Percentiles rank a stretch among this genome's conserved stretches.
phyloP scores from a whole-genome alignment of 2,329 filamentous ascomycete genomes.

The Ophiostoma australiae region DNA sequence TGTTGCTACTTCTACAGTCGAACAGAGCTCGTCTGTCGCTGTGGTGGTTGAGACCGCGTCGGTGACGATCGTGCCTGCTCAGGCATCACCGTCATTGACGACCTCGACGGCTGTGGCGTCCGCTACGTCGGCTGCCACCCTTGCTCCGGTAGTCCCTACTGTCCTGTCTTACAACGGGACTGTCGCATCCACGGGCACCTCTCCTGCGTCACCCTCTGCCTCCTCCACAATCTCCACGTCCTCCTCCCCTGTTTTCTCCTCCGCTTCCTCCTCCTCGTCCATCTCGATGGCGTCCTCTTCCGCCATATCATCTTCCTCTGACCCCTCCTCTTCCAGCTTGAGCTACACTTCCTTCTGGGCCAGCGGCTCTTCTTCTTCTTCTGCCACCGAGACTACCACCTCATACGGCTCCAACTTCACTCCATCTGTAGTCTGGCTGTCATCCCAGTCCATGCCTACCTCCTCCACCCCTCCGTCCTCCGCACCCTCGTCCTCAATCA shows the following conservation, averaged over 20 bases:
- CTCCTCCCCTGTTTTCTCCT: not conserved
- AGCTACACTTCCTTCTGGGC: not conserved
- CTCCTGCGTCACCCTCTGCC: not conserved
- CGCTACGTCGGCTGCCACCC: not conserved
- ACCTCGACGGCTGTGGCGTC: not conserved
- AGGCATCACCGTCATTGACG: not conserved
- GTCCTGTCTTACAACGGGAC: not conserved
- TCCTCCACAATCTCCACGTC: not conserved
- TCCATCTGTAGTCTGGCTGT: not conserved
- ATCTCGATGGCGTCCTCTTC: not conserved
- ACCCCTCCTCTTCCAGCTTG: not conserved
- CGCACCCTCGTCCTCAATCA: not conserved
- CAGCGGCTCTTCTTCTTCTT: not conserved
- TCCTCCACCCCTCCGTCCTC: not conserved
- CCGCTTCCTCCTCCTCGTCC: not conserved
- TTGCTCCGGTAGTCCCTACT: not conserved
- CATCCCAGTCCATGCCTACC: not conserved
- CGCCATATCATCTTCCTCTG: not conserved
- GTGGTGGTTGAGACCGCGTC: slow-evolving; percentile 7
- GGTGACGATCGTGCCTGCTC: not conserved
- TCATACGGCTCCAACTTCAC: slow-evolving; percentile 16
- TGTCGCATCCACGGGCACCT: not conserved
- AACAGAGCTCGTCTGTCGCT: slow-evolving; percentile 6
- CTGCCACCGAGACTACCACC: slow-evolving; percentile 11
- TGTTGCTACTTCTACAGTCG: not conserved